Evolutionary conservation across 345 rosid genomes (phyloP).

Genomic region (Populus euphratica): DNA sequence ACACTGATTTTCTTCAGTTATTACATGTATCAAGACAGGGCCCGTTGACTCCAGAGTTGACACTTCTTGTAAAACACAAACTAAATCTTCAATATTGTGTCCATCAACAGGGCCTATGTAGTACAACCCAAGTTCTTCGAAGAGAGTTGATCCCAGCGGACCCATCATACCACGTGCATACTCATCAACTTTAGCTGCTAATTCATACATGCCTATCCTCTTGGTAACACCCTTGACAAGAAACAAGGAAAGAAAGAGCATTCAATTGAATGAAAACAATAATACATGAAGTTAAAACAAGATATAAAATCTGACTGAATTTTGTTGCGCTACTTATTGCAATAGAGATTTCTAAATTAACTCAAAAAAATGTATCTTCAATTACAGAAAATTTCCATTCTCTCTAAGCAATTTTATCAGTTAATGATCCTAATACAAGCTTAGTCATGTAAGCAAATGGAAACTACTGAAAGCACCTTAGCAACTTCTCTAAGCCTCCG

Average conservation of each 20-base stretch:
- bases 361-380: neutral
- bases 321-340: neutral
- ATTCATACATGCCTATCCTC: constrained; percentile 80
- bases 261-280: neutral
- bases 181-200: constrained; percentile 96
- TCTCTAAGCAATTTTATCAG: neutral
- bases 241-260: neutral
- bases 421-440: neutral
- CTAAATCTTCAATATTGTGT: constrained; percentile 76
- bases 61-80: constrained; percentile 76
- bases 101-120: constrained; percentile 97
- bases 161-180: constrained; percentile 97
- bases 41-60: constrained; percentile 80
- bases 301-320: neutral
- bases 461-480: constrained; percentile 45
- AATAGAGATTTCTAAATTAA: neutral
- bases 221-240: constrained; percentile 68
- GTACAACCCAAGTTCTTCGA: constrained; percentile 89
- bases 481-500: constrained; percentile 80
- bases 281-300: neutral
- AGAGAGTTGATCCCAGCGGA: constrained; percentile 84
- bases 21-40: constrained; percentile 87
- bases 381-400: neutral
- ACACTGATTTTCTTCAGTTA: constrained; percentile 63
- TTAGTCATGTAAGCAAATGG: neutral